Evolutionary conservation across 306 rosid genomes (phyloP).

Genomic region (Sicyos baderoa): DNA sequence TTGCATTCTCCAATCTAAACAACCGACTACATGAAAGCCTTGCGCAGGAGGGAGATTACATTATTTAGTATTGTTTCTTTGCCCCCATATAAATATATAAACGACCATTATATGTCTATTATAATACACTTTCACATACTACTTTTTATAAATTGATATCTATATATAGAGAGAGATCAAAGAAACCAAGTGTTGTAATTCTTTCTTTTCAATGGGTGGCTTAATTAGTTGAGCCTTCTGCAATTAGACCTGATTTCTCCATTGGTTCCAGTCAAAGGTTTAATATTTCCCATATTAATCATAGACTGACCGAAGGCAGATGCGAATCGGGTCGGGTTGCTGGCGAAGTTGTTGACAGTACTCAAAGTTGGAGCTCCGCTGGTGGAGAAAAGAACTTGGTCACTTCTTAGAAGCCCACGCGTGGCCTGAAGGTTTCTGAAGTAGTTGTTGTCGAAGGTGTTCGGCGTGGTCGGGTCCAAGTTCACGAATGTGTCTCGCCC

Average conservation of each 20-base stretch:
- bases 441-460: conserved; percentile 38
- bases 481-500: conserved; percentile 15
- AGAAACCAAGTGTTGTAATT: too few species aligned
- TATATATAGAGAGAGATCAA: too few species aligned
- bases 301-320: conserved; percentile 33
- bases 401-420: conserved; percentile 34
- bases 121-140: neutral
- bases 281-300: conserved; percentile 36
- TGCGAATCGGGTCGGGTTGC: conserved; percentile 28
- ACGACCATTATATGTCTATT: too few species aligned
- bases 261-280: conserved; percentile 27
- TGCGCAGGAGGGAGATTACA: too few species aligned
- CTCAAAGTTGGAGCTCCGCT: conserved; percentile 23
- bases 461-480: conserved; percentile 30
- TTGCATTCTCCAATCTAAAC: too few species aligned
- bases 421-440: conserved; percentile 31
- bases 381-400: conserved; percentile 37
- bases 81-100: too few species aligned
- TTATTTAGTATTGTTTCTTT: too few species aligned
- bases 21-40: too few species aligned
- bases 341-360: conserved; percentile 29
- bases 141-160: neutral
- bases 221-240: conserved; percentile 23
- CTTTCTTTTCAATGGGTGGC: too few species aligned
- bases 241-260: conserved; percentile 43